Evolutionary conservation across 345 rosid genomes (phyloP).

Genomic region (Aquilaria yunnanensis): DNA sequence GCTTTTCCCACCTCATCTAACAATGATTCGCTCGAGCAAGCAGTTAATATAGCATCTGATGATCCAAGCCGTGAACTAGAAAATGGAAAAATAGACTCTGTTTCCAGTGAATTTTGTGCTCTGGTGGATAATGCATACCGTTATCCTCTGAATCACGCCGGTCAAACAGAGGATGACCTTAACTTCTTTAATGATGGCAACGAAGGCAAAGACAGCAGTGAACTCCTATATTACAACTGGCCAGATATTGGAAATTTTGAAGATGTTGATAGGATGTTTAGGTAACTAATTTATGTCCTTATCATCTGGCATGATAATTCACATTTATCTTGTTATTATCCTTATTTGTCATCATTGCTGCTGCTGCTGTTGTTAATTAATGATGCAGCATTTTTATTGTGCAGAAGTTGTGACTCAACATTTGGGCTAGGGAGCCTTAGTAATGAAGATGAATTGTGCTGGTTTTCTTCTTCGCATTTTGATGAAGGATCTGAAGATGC

Average conservation of each 20-base stretch:
- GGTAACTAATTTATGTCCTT: constrained; percentile 31
- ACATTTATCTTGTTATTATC: background rate
- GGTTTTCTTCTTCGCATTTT: constrained; percentile 61
- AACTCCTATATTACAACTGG: constrained; percentile 70
- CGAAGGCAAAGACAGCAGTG: constrained; percentile 54
- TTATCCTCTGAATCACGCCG: constrained; percentile 46
- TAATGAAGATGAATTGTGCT: constrained; percentile 58
- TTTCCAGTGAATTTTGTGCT: constrained; percentile 30
- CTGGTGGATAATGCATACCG: constrained; percentile 28
- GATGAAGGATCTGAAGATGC: constrained; percentile 45
- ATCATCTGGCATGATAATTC: too few relatives aligned
- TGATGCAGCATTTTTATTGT: constrained; percentile 7
- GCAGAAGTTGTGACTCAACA: constrained; percentile 79
- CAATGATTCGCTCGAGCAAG: constrained; percentile 36
- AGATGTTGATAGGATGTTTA: constrained; percentile 88
- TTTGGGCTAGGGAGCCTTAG: constrained; percentile 62
- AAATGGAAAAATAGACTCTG: constrained; percentile 22
- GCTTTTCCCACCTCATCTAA: constrained; percentile 33
- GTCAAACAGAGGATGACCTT: constrained; percentile 46
- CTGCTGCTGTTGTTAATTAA: background rate
- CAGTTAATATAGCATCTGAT: constrained; percentile 26
- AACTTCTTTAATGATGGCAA: constrained; percentile 44
- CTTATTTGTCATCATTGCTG: background rate
- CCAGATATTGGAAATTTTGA: constrained; percentile 82
- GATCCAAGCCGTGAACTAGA: constrained; percentile 38